Percentiles rank a stretch among this genome's conserved stretches.
Conservation (phyloP, 202 grass and related monocot species). For the Carex sylvatica region DNA sequence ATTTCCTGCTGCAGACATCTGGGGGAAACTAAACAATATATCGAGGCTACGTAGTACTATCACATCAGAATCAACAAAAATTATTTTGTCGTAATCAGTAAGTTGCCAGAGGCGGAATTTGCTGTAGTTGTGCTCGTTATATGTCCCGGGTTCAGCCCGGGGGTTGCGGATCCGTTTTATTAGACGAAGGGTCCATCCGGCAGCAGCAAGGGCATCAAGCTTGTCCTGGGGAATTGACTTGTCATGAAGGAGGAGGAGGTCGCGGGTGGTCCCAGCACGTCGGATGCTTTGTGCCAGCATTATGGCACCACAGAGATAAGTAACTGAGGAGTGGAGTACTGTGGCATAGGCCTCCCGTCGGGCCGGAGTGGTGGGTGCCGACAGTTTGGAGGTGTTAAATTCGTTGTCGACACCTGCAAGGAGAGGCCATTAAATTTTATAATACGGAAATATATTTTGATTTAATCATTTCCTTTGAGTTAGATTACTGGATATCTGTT, state of each 20-base stretch:
- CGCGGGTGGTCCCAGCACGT: constrained; percentile 43
- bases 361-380: neutral
- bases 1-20: constrained; percentile 71
- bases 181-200: constrained; percentile 60
- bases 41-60: constrained; percentile 74
- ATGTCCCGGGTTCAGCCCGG: constrained; percentile 45
- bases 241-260: constrained; percentile 91
- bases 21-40: constrained; percentile 58
- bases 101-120: constrained; percentile 95
- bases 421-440: neutral
- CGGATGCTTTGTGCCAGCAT: constrained; percentile 76
- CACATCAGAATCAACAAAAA: constrained; percentile 90
- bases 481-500: neutral
- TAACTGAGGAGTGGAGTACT: constrained; percentile 84
- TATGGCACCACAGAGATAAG: constrained; percentile 84
- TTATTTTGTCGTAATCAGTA: constrained; percentile 58
- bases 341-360: constrained; percentile 84
- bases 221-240: constrained; percentile 52
- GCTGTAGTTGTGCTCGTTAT: constrained; percentile 99
- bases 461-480: neutral
- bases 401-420: constrained; percentile 49
- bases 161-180: constrained; percentile 87
- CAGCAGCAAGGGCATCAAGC: constrained; percentile 48
- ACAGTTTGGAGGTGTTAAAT: constrained; percentile 34
- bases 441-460: neutral